Base-by-base conservation (phyloP, 345 rosid species). In the Citrus australasica region DNA sequence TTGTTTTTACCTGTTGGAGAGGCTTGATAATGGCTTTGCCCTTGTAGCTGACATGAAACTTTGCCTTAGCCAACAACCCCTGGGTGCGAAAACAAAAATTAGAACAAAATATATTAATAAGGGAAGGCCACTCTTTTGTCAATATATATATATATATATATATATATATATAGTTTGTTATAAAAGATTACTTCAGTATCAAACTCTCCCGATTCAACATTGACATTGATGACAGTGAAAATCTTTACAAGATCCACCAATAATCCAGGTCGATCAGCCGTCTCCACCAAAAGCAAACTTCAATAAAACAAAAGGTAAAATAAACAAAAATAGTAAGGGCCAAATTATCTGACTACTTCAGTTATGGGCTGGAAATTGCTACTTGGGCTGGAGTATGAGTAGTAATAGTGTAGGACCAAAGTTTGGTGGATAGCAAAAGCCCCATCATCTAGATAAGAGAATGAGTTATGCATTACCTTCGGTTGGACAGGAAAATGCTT, bases 11-110 rank as follows among this genome's bases (percentile, higher is more conserved):
- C 97, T 76, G 98, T 86, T 92, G 97, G 69, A 96, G 98, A 80
- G 99, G 97, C 87, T 89, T 92, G 86, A 84, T 96, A 80, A 91
- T 81, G 64, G 99, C 89, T 88, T 90, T 87, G 66, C 90, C 93
- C 79, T 83, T 88, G 87, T 96, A 96, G 86, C 90, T 94, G 76
- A 96, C 98, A 69, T 94, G 99, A 81, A 96, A 96, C 84, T 89
- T 96, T 35, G 93, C 98, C 90, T 96, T 96, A 4, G 99, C 99
- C 85, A 96, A 78, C 86, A 96, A 85, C 6, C 99, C 99, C 97
- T 92, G 38, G 35, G 67, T 35, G 53, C 37, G 73, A 65, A 73
- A 78, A 40, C 9, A 66, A 67, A 65, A 67, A 82, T 60, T 10
- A 65, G 59, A 28, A 42, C 8, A 14, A 73, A 65, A 62, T 13